Evolutionary conservation across 257 asterid genomes (phyloP), one percentile per base, ranked within the genome.

Genomic region (Cordia subcordata): DNA sequence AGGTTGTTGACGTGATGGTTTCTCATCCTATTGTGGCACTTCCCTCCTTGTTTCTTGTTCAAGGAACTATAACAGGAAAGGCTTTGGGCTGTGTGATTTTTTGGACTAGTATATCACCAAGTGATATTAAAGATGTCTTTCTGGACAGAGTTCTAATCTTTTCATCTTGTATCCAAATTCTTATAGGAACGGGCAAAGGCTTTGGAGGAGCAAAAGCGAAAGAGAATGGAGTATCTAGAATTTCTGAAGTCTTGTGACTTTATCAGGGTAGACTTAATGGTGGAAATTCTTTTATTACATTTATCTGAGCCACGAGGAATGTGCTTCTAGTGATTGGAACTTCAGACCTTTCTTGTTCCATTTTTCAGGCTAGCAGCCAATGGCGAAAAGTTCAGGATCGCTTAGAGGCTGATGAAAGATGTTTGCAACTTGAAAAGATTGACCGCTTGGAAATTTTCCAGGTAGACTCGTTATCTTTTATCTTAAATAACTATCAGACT

Each of bases 361-460:
- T 62, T 61, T 61, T 35, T 54, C 79, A 93, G 99, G 90, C 95
- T 42, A 85, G 87, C 72, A 93, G 97, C 68, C 99, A 93, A 70
- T 93, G 99, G 99, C 79, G 97, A 58, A 93, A 81, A 83, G 88
- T 93, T 66, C 99, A 89, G 68, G 81, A 85, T 54, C 97, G 90
- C 49, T 61, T 89, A 64, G 99, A 93, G 75, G 85, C 77, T 68
- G 99, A 93, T 72, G 95, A 85, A 76, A 85, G 99, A 76, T 89
- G 94, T 82, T 74, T 75, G 35, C 83, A 92, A 82, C 96, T 93
- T 63, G 97, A 93, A 58, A 89, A 93, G 77, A 75, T 89, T 27
- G 88, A 85, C 38, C 95, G 97, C 45, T 69, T 93, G 75, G 97
- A 93, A 79, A 74, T 89, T 63, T 93, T 93, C 80, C 99, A 93